Evolutionary conservation across 1,284 basidiomycete species (phyloP).

Genomic region (Sporisorium exsertum): DNA sequence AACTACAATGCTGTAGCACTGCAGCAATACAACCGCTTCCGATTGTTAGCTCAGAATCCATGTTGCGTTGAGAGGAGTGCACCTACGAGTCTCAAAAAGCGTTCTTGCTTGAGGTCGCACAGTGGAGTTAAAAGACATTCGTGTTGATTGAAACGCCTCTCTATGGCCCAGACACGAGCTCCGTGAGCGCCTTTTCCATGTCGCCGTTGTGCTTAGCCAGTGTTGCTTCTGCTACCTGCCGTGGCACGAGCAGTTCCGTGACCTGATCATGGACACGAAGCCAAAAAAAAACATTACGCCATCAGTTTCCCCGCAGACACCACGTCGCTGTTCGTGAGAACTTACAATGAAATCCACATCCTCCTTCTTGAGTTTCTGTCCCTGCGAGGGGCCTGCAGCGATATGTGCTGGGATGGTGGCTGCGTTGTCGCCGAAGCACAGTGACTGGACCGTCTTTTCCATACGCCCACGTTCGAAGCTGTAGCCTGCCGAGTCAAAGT

Average conservation of each 20-base stretch:
- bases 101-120: too few species aligned
- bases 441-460: constrained; percentile 57
- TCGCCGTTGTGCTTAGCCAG: constrained; percentile 52
- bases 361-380: constrained; percentile 59
- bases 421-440: constrained; percentile 59
- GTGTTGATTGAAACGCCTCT: background rate
- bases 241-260: constrained; percentile 44
- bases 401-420: constrained; percentile 39
- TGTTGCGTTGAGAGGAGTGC: too few species aligned
- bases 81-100: background rate
- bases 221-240: constrained; percentile 44
- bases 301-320: background rate
- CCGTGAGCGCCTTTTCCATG: constrained; percentile 40
- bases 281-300: too few species aligned
- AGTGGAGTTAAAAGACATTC: background rate
- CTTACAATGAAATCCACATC: constrained; percentile 61
- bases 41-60: too few species aligned
- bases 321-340: background rate
- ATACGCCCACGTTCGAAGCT: constrained; percentile 64
- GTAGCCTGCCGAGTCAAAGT: constrained; percentile 61
- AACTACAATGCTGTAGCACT: background rate
- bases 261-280: constrained; percentile 4
- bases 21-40: too few species aligned
- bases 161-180: constrained; percentile 33
- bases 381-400: constrained; percentile 40